Base-by-base conservation (phyloP, 208 protist species). In the Crithidia thermophila region DNA sequence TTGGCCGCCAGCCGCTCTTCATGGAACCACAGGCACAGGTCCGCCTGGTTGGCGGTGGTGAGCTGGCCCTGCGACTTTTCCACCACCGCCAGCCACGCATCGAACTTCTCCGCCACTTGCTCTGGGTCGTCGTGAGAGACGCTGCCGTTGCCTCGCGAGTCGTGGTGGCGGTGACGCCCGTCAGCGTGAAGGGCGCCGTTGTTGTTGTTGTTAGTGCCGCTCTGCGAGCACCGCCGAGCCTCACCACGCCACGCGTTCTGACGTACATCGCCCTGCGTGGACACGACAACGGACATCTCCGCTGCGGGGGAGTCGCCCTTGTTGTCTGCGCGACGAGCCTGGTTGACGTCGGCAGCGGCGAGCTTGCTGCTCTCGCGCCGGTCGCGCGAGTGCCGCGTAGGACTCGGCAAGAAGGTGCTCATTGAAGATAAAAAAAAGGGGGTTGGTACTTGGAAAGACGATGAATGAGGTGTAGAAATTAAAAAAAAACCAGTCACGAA, bases 21-120 rank as follows among this genome's bases (percentile, higher is more conserved):
- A 33, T 87, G 80, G 55, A 75, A 93, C 87, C 87, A 93, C 18
- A 73, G 65, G 27, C 57, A 71, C 25, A 71, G 27, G 39, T 72
- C 34, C 11, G 49, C 28, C 34, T 37, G 43, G 7, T 64, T 33
- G 13, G 31, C 62, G 23, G 53, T 64, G 30, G 23, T 51, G 39
- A 50, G 16, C 28, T 40, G 39, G 2, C 33, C 56, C 30, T 60
- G 33, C 37, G 56, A 7, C 36, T 47, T 30, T 47, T 70, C 56
- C 20, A 69, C 39, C 3, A 37, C 39, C 9, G 33, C 23, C 21
- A 67, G 34, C 62, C 64, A 67, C 6, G 43, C 55, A 9, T 59
- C 42, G 31, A 70, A 76, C 27, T 45, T 36, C 16, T 8, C 46
- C 1, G 43, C 14, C 21, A 58, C 10, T 31, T 21, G 18, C 42